Percentiles rank a stretch among this genome's conserved stretches.
Conservation (phyloP, 305 asterid species). For the Fraxinus dipetala region DNA sequence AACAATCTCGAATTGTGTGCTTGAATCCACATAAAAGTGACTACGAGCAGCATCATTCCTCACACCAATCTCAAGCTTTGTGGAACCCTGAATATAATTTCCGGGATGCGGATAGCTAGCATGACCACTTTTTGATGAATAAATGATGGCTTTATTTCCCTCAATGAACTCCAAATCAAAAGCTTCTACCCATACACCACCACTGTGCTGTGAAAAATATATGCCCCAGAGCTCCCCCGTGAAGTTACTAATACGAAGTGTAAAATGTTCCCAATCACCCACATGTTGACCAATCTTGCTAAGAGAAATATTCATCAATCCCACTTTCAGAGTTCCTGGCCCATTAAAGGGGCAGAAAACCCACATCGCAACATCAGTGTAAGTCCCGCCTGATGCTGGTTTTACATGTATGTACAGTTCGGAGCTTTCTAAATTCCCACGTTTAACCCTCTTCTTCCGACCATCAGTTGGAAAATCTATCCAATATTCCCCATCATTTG, state of each 20-base stretch:
- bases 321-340: slow-evolving; percentile 71
- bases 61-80: slow-evolving; percentile 69
- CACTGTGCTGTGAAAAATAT: slow-evolving; percentile 91
- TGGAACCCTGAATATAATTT: slow-evolving; percentile 65
- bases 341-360: slow-evolving; percentile 89
- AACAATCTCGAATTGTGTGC: slow-evolving; percentile 59
- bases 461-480: slow-evolving; percentile 63
- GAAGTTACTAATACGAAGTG: slow-evolving; percentile 77
- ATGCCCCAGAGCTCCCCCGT: slow-evolving; percentile 82
- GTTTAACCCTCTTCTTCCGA: slow-evolving; percentile 37
- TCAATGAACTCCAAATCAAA: slow-evolving; percentile 61
- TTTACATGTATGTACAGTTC: slow-evolving; percentile 73
- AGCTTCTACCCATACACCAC: slow-evolving; percentile 76
- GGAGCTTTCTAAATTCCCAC: slow-evolving; percentile 68
- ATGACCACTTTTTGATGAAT: slow-evolving; percentile 74
- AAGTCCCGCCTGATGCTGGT: slow-evolving; percentile 82
- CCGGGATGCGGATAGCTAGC: slow-evolving; percentile 89
- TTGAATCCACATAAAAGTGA: slow-evolving; percentile 53
- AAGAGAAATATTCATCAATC: slow-evolving; percentile 52
- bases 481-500: slow-evolving; percentile 73
- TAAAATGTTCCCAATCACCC: slow-evolving; percentile 93
- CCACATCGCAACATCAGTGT: slow-evolving; percentile 85
- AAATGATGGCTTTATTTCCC: slow-evolving; percentile 66
- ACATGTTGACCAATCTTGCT: slow-evolving; percentile 76
- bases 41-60: slow-evolving; percentile 74